Percentiles rank a stretch among this genome's conserved stretches.
phyloP scores from a whole-genome alignment of 495 filamentous ascomycete species.

The Podospora pseudocomata region DNA sequence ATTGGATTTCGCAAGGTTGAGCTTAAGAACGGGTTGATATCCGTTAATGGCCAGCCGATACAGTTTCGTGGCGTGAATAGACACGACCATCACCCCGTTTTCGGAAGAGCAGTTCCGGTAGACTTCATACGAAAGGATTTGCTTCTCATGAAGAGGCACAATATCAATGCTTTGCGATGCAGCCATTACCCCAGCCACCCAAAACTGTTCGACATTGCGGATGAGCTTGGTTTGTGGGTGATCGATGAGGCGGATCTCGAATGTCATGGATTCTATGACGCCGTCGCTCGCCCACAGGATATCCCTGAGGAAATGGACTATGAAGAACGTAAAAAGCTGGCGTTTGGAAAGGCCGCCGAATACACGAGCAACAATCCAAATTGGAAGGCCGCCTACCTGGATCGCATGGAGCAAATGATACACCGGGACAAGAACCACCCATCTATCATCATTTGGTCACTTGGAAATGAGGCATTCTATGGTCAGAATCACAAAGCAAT shows the following conservation, averaged over 20 bases:
- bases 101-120: constrained; percentile 57
- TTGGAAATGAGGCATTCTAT: constrained; percentile 69
- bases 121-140: constrained; percentile 56
- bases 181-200: constrained; percentile 61
- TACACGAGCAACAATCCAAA: constrained; percentile 59
- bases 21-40: constrained; percentile 52
- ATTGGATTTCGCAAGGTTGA: constrained; percentile 60
- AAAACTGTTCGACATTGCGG: constrained; percentile 56
- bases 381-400: constrained; percentile 63
- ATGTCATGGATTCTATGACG: constrained; percentile 62
- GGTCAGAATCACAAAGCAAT: constrained; percentile 61
- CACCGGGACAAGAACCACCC: constrained; percentile 64
- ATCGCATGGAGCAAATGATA: constrained; percentile 60
- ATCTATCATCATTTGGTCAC: constrained; percentile 64
- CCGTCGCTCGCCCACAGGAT: constrained; percentile 43
- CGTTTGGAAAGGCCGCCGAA: constrained; percentile 48
- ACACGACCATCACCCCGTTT: constrained; percentile 59
- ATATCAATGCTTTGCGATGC: constrained; percentile 61
- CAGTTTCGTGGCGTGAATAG: constrained; percentile 59
- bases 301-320: constrained; percentile 47
- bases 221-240: constrained; percentile 66
- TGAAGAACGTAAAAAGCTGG: constrained; percentile 53
- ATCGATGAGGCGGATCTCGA: constrained; percentile 71
- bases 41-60: constrained; percentile 57
- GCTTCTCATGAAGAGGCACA: constrained; percentile 63